These are phyloP conservation scores for Lotmaria passim DNA, from an alignment of 208 protist genomes.

Conservation along the genomic window DNA sequence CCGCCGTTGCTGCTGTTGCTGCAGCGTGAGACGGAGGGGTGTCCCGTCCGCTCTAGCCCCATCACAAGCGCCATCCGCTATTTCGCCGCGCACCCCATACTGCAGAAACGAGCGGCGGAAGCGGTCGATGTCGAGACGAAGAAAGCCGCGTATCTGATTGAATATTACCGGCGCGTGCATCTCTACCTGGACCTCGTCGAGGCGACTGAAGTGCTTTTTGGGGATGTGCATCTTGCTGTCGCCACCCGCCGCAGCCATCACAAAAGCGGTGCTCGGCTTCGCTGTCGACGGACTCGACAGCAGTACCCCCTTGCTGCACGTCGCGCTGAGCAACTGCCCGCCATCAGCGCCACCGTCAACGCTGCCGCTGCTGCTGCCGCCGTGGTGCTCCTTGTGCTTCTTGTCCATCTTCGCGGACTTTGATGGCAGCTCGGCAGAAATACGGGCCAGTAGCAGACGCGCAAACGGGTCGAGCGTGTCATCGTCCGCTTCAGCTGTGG, in stretches of 20 bases:
- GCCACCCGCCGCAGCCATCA: constrained; percentile 26
- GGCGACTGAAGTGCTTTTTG: constrained; percentile 47
- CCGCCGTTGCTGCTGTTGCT: constrained; percentile 16
- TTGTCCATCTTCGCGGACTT: constrained; percentile 17
- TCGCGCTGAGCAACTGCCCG: not conserved
- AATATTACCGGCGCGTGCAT: constrained; percentile 84
- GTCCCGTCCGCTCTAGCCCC: not conserved
- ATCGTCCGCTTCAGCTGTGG: constrained; percentile 16
- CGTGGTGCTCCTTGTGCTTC: constrained; percentile 16
- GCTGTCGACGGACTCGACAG: constrained; percentile 9
- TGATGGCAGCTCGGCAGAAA: constrained; percentile 23
- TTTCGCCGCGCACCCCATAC: not conserved
- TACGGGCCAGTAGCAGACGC: constrained; percentile 28
- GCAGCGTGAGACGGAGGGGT: not conserved
- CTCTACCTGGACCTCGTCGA: constrained; percentile 73
- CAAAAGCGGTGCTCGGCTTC: constrained; percentile 20
- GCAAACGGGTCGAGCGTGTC: constrained; percentile 38
- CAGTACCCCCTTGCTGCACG: not conserved
- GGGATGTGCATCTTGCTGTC: constrained; percentile 28
- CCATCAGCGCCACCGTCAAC: not conserved
- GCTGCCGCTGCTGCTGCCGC: constrained; percentile 3
- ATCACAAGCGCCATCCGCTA: not conserved
- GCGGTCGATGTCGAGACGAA: constrained; percentile 57
- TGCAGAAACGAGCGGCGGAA: constrained; percentile 41
- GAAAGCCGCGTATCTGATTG: constrained; percentile 76